Conservation (phyloP, 345 rosid genomes). For the Boechera stricta region DNA sequence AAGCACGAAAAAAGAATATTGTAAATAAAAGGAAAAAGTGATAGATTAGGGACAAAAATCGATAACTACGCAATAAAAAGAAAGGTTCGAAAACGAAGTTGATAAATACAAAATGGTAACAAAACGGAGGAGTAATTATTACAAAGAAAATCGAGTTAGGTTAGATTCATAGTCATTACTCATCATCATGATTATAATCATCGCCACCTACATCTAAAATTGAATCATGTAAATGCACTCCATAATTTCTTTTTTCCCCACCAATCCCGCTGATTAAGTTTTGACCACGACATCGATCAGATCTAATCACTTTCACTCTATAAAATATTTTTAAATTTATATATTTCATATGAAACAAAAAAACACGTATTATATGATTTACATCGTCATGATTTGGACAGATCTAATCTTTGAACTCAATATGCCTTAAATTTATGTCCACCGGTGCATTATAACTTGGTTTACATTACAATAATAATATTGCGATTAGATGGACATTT, state of each 20-base stretch:
- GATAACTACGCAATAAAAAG: neutral
- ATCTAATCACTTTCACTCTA: slow-evolving; percentile 37
- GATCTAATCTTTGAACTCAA: slow-evolving; percentile 35
- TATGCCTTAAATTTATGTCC: slow-evolving; percentile 27
- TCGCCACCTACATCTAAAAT: slow-evolving; percentile 31
- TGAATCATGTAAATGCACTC: slow-evolving; percentile 37
- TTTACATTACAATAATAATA: slow-evolving; percentile 18
- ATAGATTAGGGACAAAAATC: neutral
- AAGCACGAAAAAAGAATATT: neutral
- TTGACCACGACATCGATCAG: slow-evolving; percentile 40
- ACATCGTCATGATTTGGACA: slow-evolving; percentile 37
- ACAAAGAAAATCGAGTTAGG: slow-evolving; percentile 21
- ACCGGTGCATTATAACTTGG: slow-evolving; percentile 29
- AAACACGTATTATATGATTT: slow-evolving; percentile 32
- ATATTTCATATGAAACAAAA: slow-evolving; percentile 26
- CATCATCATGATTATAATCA: slow-evolving; percentile 22
- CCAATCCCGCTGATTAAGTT: slow-evolving; percentile 42
- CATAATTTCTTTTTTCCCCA: slow-evolving; percentile 22
- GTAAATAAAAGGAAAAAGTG: neutral
- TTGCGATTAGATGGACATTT: slow-evolving; percentile 17
- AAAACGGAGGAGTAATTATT: neutral
- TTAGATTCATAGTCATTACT: slow-evolving; percentile 33
- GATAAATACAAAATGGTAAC: neutral
- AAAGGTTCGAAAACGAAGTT: slow-evolving; percentile 23
- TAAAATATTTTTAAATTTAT: slow-evolving; percentile 6